Evolutionary conservation across 2,329 filamentous ascomycete genomes (phyloP).

Genomic region (Sarocladiaceae sp.): DNA sequence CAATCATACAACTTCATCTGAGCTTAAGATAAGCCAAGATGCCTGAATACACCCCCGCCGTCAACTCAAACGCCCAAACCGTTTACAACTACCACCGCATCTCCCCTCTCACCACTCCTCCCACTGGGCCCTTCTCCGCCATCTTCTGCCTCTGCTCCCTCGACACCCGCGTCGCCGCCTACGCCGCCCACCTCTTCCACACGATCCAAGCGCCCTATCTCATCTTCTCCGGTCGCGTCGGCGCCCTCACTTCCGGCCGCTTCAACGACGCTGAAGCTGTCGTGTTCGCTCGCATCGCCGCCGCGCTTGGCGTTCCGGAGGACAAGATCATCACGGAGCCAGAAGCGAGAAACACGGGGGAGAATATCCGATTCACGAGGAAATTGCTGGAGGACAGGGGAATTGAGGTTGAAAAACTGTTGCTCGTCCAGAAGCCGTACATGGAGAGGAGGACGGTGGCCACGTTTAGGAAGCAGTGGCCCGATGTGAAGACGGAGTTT

Average conservation of each 20-base stretch:
- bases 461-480: constrained; percentile 41
- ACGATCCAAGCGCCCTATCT: constrained; percentile 30
- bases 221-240: constrained; percentile 38
- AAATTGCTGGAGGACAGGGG: constrained; percentile 24
- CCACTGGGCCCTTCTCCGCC: constrained; percentile 29
- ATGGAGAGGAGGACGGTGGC: constrained; percentile 41
- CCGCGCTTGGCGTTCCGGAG: constrained; percentile 31
- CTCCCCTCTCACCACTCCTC: constrained; percentile 11
- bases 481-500: constrained; percentile 25
- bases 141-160: constrained; percentile 43
- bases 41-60: neutral
- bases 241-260: constrained; percentile 31
- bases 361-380: constrained; percentile 39
- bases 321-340: constrained; percentile 33
- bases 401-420: constrained; percentile 21
- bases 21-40: neutral
- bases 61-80: constrained; percentile 25
- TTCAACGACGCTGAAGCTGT: constrained; percentile 36
- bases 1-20: neutral
- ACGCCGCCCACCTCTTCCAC: constrained; percentile 35
- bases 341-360: constrained; percentile 37
- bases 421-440: constrained; percentile 42
- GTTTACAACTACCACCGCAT: constrained; percentile 39
- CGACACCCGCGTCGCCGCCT: constrained; percentile 35
- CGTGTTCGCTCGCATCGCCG: constrained; percentile 34